These are phyloP conservation scores for Didymella pomorum DNA, from an alignment of 2,329 filamentous ascomycete species.

Conservation along the genomic window DNA sequence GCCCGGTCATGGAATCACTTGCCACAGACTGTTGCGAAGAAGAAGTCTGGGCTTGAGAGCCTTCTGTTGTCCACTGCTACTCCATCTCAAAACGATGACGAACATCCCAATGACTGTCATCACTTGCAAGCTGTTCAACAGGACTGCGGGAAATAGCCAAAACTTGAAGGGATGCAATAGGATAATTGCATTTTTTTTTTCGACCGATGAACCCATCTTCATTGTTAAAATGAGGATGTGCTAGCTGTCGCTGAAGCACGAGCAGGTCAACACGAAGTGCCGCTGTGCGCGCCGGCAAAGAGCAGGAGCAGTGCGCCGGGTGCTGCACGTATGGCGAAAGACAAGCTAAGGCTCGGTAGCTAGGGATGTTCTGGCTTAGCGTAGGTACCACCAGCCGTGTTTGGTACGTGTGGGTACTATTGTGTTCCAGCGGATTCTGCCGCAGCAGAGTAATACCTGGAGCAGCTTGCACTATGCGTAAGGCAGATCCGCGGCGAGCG, in stretches of 20 bases:
- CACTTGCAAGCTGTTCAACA: neutral
- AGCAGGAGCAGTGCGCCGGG: conserved; percentile 17
- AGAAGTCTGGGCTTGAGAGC: neutral
- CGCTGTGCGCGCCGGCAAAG: conserved; percentile 20
- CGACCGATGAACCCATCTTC: conserved; percentile 1
- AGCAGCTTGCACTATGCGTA: neutral
- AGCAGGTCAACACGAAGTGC: conserved; percentile 19
- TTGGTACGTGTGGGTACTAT: conserved; percentile 8
- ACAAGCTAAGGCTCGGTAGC: conserved; percentile 25
- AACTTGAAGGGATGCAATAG: neutral
- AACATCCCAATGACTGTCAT: neutral
- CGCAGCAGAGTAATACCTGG: neutral
- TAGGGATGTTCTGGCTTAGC: conserved; percentile 4
- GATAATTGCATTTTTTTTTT: neutral
- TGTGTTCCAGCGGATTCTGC: conserved; percentile 7
- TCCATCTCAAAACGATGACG: neutral
- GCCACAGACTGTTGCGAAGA: neutral
- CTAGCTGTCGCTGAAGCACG: conserved; percentile 16
- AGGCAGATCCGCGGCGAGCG: conserved; percentile 17
- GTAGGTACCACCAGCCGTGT: conserved; percentile 1
- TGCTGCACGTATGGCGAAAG: conserved; percentile 25
- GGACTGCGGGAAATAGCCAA: neutral
- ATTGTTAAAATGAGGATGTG: conserved; percentile 19
- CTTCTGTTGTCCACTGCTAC: neutral
- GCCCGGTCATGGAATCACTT: neutral